These are phyloP conservation scores for Dendrobium officinale DNA, from an alignment of 106 monocot species.

Conservation along the genomic window DNA sequence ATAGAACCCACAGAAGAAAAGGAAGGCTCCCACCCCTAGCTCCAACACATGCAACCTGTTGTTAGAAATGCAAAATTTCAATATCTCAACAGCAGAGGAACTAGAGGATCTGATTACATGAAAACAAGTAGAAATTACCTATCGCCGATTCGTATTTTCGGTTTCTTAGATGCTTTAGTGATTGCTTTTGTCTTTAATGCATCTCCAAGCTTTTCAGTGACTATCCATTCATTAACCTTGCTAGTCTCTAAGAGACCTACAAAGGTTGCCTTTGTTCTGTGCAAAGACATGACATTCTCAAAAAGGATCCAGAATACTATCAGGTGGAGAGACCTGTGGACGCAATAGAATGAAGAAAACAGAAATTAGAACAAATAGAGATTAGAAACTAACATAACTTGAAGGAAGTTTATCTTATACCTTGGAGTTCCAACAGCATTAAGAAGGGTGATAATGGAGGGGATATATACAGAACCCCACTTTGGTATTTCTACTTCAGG, in stretches of 20 bases:
- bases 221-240: constrained; percentile 39
- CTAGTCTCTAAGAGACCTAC: constrained; percentile 29
- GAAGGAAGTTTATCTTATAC: not conserved
- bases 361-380: not conserved
- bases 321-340: constrained; percentile 27
- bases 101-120: too few species aligned
- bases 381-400: not conserved
- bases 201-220: constrained; percentile 41
- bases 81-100: too few species aligned
- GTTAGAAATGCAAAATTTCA: too few species aligned
- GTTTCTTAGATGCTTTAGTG: constrained; percentile 14
- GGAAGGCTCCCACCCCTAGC: constrained; percentile 26
- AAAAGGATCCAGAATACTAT: constrained; percentile 43
- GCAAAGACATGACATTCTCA: constrained; percentile 44
- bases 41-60: constrained; percentile 25
- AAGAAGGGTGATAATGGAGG: constrained; percentile 34
- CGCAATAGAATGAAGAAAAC: not conserved
- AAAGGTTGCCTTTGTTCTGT: constrained; percentile 33
- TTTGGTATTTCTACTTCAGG: constrained; percentile 33
- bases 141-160: constrained; percentile 24
- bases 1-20: constrained; percentile 40
- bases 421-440: constrained; percentile 41
- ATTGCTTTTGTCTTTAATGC: constrained; percentile 13
- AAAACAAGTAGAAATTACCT: constrained; percentile 9
- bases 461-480: constrained; percentile 38